phyloP scores from a whole-genome alignment of 2,329 filamentous ascomycete genomes.

The Aspergillus bombycis region DNA sequence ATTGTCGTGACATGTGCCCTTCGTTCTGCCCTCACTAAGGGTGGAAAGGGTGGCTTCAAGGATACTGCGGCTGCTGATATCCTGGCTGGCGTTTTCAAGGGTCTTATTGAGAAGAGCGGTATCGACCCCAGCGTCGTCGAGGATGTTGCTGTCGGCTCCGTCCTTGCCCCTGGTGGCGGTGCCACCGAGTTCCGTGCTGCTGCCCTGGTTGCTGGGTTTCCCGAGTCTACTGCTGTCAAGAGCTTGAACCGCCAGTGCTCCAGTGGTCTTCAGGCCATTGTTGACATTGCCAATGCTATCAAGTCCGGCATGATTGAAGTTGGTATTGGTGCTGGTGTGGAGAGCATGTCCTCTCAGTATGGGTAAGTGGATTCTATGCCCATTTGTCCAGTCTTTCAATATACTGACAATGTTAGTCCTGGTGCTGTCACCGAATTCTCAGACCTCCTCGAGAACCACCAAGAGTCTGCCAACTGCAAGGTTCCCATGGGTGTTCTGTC shows the following conservation, averaged over 20 bases:
- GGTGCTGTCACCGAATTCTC: conserved; percentile 90
- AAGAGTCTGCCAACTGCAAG: conserved; percentile 91
- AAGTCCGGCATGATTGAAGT: conserved; percentile 90
- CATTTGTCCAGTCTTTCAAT: not conserved
- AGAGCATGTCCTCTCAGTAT: conserved; percentile 94
- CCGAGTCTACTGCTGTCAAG: conserved; percentile 80
- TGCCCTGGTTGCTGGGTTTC: conserved; percentile 86
- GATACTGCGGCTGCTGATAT: conserved; percentile 88
- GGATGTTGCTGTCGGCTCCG: conserved; percentile 88
- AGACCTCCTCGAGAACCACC: conserved; percentile 78
- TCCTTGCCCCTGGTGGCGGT: conserved; percentile 88
- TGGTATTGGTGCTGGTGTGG: conserved; percentile 90
- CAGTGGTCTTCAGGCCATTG: conserved; percentile 86
- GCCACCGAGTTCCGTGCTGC: conserved; percentile 97
- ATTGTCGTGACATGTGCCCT: conserved; percentile 92
- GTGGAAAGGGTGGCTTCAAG: conserved; percentile 92
- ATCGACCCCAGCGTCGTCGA: conserved; percentile 89
- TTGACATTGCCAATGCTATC: conserved; percentile 94
- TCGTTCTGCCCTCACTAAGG: conserved; percentile 89
- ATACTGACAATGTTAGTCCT: conserved; percentile 55
- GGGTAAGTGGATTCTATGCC: conserved; percentile 59
- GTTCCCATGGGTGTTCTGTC: conserved; percentile 94
- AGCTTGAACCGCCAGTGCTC: conserved; percentile 93
- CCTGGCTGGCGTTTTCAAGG: conserved; percentile 79
- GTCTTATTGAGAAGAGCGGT: conserved; percentile 78